phyloP scores from a whole-genome alignment of 2,329 filamentous ascomycete genomes.

The Fusarium redolens region DNA sequence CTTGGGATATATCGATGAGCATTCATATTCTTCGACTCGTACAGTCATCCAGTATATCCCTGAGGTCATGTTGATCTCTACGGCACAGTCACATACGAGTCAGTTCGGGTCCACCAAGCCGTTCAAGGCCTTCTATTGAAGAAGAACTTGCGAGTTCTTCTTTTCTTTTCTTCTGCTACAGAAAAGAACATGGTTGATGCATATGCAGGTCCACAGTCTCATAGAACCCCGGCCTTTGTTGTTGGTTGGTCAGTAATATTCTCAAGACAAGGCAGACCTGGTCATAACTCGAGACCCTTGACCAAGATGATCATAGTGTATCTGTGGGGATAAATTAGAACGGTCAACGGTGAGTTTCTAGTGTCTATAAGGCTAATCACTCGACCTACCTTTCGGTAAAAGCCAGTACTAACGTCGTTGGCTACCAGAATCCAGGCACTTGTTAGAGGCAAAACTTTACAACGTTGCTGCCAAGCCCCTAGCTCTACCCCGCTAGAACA shows the following conservation, averaged over 20 bases:
- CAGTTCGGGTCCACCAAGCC: not conserved
- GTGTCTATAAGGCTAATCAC: not conserved
- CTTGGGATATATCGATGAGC: not conserved
- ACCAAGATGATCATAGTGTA: not conserved
- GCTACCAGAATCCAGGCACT: not conserved
- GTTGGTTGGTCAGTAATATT: not conserved
- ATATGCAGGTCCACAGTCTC: conserved; percentile 21
- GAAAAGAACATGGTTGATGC: not conserved
- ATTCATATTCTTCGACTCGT: not conserved
- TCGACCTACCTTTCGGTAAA: not conserved
- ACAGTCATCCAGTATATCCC: not conserved
- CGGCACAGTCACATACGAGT: not conserved
- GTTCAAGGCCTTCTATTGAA: not conserved
- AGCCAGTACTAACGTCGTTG: not conserved
- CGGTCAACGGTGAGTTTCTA: not conserved
- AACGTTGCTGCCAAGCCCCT: not conserved
- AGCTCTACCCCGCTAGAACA: not conserved
- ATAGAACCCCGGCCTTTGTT: not conserved
- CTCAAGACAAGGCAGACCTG: not conserved
- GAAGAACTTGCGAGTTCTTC: not conserved
- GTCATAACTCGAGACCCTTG: conserved; percentile 3
- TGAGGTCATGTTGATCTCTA: not conserved
- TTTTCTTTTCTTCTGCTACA: not conserved
- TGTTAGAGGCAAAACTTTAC: not conserved
- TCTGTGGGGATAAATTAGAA: not conserved